phyloP scores from a whole-genome alignment of 2,329 filamentous ascomycete genomes.

The Sporothrix variecibatus region DNA sequence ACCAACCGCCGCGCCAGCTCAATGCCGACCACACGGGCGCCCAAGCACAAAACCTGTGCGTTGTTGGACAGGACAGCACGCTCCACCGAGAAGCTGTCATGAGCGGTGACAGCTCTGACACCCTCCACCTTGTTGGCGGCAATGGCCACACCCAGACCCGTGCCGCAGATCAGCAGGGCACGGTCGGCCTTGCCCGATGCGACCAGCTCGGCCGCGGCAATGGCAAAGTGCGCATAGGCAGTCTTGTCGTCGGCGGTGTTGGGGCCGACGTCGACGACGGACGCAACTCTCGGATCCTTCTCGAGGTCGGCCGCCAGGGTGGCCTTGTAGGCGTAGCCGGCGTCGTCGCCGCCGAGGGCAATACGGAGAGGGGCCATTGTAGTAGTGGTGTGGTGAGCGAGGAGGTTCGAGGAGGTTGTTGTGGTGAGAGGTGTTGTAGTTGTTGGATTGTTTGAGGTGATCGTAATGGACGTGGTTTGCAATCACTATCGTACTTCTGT shows the following conservation, averaged over 20 bases:
- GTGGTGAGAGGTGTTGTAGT: neutral
- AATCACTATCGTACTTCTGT: too few relatives aligned
- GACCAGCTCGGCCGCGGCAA: slow-evolving; percentile 30
- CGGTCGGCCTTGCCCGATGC: slow-evolving; percentile 43
- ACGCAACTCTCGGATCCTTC: slow-evolving; percentile 64
- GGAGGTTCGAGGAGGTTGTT: neutral
- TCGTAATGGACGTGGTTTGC: too few relatives aligned
- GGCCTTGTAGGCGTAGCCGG: slow-evolving; percentile 77
- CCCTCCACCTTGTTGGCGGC: slow-evolving; percentile 83
- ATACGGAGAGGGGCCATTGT: slow-evolving; percentile 1
- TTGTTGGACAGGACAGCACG: slow-evolving; percentile 79
- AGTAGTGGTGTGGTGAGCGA: too few relatives aligned
- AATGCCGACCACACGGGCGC: slow-evolving; percentile 77
- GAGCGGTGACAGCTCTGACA: slow-evolving; percentile 82
- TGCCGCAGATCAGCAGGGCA: slow-evolving; percentile 81
- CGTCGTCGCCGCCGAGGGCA: slow-evolving; percentile 37
- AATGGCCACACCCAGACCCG: slow-evolving; percentile 83
- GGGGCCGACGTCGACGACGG: slow-evolving; percentile 75
- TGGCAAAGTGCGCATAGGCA: slow-evolving; percentile 72
- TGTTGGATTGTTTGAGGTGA: neutral
- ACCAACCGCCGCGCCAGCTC: slow-evolving; percentile 77
- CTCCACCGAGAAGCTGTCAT: slow-evolving; percentile 84
- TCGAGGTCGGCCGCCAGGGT: slow-evolving; percentile 73
- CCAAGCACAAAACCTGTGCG: slow-evolving; percentile 84
- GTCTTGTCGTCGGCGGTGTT: slow-evolving; percentile 68